Percentiles rank a stretch among this genome's conserved stretches.
phyloP scores from a whole-genome alignment of 2,329 filamentous ascomycete genomes.

The Fusarium sororula region DNA sequence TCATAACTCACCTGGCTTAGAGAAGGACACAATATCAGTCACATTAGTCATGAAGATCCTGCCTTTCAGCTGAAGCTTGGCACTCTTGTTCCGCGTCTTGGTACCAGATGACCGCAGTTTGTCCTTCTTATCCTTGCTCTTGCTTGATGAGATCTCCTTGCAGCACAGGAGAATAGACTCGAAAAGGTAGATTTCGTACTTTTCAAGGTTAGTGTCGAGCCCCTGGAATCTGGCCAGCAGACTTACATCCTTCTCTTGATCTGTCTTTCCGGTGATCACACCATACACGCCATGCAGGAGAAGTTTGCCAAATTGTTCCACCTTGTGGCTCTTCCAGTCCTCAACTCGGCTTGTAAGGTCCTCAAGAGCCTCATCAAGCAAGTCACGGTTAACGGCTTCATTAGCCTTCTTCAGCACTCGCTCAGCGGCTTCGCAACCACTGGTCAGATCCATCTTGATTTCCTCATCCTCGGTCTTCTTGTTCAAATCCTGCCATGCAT shows the following conservation, averaged over 20 bases:
- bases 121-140: conserved; percentile 80
- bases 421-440: conserved; percentile 83
- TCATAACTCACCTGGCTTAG: conserved; percentile 78
- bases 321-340: conserved; percentile 94
- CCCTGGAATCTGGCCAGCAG: conserved; percentile 41
- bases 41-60: conserved; percentile 99
- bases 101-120: conserved; percentile 65
- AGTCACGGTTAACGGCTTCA: conserved; percentile 87
- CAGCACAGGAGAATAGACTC: conserved; percentile 95
- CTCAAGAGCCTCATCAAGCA: conserved; percentile 82
- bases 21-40: conserved; percentile 87
- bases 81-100: conserved; percentile 71
- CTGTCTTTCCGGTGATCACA: conserved; percentile 88
- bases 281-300: conserved; percentile 90
- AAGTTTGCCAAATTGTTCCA: conserved; percentile 90
- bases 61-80: conserved; percentile 92
- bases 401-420: conserved; percentile 86
- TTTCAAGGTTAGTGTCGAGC: conserved; percentile 24
- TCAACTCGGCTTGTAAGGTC: conserved; percentile 87
- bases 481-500: conserved; percentile 73
- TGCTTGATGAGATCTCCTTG: conserved; percentile 90
- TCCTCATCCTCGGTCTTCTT: conserved; percentile 84
- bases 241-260: conserved; percentile 86
- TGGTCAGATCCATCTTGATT: conserved; percentile 75
- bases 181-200: conserved; percentile 99